Evolutionary conservation across 495 filamentous ascomycete species (phyloP).

Genomic region (Chlorociboria aeruginascens): DNA sequence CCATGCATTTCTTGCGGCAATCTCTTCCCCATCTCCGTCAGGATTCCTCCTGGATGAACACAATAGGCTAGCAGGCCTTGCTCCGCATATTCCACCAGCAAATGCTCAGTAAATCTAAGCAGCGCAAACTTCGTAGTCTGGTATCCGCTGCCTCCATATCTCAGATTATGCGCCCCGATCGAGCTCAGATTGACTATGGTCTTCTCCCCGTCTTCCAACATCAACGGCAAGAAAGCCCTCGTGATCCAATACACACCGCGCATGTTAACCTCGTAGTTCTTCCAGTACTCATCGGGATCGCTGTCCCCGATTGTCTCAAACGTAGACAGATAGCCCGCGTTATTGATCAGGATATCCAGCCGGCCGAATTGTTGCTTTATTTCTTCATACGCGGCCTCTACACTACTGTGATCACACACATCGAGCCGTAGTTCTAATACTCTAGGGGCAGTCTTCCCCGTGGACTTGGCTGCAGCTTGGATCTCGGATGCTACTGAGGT

Average conservation of each 20-base stretch:
- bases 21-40: conserved; percentile 30
- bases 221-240: conserved; percentile 30
- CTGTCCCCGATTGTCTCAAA: conserved; percentile 23
- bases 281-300: conserved; percentile 24
- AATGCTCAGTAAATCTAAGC: conserved; percentile 35
- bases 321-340: conserved; percentile 37
- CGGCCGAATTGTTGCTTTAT: conserved; percentile 24
- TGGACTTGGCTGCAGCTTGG: conserved; percentile 23
- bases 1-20: conserved; percentile 15
- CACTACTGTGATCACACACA: conserved; percentile 28
- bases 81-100: conserved; percentile 29
- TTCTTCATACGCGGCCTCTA: conserved; percentile 23
- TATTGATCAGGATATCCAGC: conserved; percentile 49
- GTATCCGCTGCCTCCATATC: conserved; percentile 27
- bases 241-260: conserved; percentile 30
- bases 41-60: conserved; percentile 38
- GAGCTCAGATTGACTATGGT: conserved; percentile 35
- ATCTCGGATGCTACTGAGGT: conserved; percentile 23
- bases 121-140: conserved; percentile 36
- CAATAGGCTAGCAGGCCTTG: conserved; percentile 33
- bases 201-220: conserved; percentile 32
- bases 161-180: conserved; percentile 27
- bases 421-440: conserved; percentile 27
- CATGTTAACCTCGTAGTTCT: conserved; percentile 28
- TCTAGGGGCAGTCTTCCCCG: conserved; percentile 22